Evolutionary conservation across 768 basidiomycete genomes (phyloP).

Genomic region (Trametes meyenii): DNA sequence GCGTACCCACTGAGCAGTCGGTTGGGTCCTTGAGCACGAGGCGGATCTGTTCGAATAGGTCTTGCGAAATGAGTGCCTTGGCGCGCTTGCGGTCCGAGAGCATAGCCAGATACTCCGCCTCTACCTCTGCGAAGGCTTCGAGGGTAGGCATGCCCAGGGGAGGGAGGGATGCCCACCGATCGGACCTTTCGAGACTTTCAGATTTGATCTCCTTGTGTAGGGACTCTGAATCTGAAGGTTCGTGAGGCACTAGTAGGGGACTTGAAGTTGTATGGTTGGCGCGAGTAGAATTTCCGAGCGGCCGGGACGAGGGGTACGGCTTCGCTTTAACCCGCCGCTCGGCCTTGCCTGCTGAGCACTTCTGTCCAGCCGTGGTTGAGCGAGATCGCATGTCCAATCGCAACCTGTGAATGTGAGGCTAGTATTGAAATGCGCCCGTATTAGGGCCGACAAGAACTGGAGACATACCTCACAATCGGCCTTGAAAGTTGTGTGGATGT

Average conservation of each 20-base stretch:
- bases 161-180: neutral
- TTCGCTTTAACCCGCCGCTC: neutral
- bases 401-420: too few species aligned
- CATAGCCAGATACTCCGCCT: constrained; percentile 57
- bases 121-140: constrained; percentile 59
- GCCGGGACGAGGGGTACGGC: neutral
- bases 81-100: constrained; percentile 60
- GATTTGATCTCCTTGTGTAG: too few species aligned
- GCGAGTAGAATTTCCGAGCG: neutral
- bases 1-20: constrained; percentile 47
- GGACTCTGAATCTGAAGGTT: too few species aligned
- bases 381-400: too few species aligned
- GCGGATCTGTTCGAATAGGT: constrained; percentile 73
- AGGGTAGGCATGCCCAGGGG: constrained; percentile 61
- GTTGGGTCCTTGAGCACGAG: constrained; percentile 61
- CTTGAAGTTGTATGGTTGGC: neutral
- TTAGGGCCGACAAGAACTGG: too few species aligned
- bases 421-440: too few species aligned
- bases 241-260: neutral
- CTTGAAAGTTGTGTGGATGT: too few species aligned
- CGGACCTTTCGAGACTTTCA: neutral
- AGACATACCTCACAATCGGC: too few species aligned
- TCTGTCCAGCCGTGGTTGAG: neutral
- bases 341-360: neutral
- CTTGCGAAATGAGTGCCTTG: constrained; percentile 75